phyloP scores from a whole-genome alignment of 1,284 basidiomycete species.

The Fomitopsis pinicola region DNA sequence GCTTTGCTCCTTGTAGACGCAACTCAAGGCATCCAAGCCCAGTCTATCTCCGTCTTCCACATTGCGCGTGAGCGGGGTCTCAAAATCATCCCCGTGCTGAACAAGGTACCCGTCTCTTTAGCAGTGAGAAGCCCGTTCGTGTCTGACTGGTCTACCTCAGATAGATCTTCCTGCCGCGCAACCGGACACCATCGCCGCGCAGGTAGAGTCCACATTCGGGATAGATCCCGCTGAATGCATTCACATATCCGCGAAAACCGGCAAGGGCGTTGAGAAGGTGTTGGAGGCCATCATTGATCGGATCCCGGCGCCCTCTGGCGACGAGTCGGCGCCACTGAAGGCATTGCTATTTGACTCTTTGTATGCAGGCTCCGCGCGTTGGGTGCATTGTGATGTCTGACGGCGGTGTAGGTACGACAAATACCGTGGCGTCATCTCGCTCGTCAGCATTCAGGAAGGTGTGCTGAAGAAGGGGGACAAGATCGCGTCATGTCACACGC shows the following conservation, averaged over 20 bases:
- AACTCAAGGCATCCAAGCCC: constrained; percentile 96
- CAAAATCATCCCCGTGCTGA: constrained; percentile 88
- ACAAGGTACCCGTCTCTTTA: constrained; percentile 62
- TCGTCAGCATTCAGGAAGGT: constrained; percentile 77
- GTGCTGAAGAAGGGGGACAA: constrained; percentile 75
- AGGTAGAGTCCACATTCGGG: constrained; percentile 81
- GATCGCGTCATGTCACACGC: constrained; percentile 82
- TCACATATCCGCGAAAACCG: constrained; percentile 90
- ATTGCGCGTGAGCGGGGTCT: constrained; percentile 81
- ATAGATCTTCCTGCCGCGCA: constrained; percentile 88
- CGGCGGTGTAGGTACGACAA: constrained; percentile 76
- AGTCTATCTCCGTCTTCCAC: constrained; percentile 94
- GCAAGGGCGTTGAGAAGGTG: constrained; percentile 74
- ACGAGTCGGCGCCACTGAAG: constrained; percentile 56
- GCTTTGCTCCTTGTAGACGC: constrained; percentile 92
- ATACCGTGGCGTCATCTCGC: constrained; percentile 93
- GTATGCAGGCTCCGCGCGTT: constrained; percentile 39
- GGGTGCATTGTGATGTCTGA: neutral
- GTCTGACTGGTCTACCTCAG: constrained; percentile 30
- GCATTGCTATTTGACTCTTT: constrained; percentile 93
- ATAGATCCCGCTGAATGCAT: constrained; percentile 71
- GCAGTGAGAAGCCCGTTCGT: neutral
- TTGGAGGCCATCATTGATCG: constrained; percentile 79
- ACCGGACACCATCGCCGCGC: constrained; percentile 73
- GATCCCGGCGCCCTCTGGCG: constrained; percentile 72